Conservation (phyloP, 768 basidiomycete species). For the Kwoniella shandongensis region DNA sequence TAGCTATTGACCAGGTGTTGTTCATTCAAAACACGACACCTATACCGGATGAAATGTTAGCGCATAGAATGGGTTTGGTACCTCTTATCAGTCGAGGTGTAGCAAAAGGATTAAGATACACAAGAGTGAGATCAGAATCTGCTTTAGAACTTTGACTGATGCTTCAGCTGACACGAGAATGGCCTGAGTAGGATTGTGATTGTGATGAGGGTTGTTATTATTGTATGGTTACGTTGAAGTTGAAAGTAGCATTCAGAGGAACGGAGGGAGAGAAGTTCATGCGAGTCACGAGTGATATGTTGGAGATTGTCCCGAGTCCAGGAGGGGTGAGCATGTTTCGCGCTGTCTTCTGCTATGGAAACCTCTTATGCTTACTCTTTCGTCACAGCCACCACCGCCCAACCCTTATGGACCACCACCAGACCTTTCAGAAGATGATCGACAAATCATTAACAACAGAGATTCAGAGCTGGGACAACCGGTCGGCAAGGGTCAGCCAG, state of each 20-base stretch:
- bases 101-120: slow-evolving; percentile 71
- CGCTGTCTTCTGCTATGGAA: slow-evolving; percentile 2
- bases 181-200: slow-evolving; percentile 76
- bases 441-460: slow-evolving; percentile 70
- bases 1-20: slow-evolving; percentile 96
- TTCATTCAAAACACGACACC: slow-evolving; percentile 88
- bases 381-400: slow-evolving; percentile 25
- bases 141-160: slow-evolving; percentile 5
- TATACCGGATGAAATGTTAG: slow-evolving; percentile 94
- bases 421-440: slow-evolving; percentile 57
- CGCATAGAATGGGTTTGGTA: slow-evolving; percentile 91
- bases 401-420: slow-evolving; percentile 42
- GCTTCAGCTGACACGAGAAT: slow-evolving; percentile 3
- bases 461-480: slow-evolving; percentile 74
- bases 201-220: slow-evolving; percentile 79
- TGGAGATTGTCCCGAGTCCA: slow-evolving; percentile 42
- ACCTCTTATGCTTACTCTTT: no score
- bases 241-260: slow-evolving; percentile 70
- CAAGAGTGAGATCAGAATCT: slow-evolving; percentile 45
- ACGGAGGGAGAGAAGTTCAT: slow-evolving; percentile 65
- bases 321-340: slow-evolving; percentile 30
- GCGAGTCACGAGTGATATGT: slow-evolving; percentile 80
- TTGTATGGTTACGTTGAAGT: slow-evolving; percentile 77
- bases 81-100: slow-evolving; percentile 84
- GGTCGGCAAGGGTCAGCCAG: slow-evolving; percentile 71